Evolutionary conservation across 495 filamentous ascomycete species (phyloP), one percentile per base, ranked within the genome.

Genomic region (Hypomontagnella monticulosa): DNA sequence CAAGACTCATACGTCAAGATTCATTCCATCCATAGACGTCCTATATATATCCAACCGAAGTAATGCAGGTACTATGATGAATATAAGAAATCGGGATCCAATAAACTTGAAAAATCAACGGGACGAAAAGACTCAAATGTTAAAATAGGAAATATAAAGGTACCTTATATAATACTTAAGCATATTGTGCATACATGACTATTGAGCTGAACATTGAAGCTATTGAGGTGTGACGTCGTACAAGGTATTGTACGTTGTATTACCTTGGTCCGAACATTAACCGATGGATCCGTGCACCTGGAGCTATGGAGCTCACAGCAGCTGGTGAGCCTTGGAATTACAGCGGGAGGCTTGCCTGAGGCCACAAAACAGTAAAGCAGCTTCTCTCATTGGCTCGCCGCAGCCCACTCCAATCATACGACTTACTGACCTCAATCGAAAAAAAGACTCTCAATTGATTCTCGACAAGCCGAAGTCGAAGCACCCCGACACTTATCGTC

Each of bases 231-330:
- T 70, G 53, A 73, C 57, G 67, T 63, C 52, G 57, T 61, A 40
- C 20, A 55, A 54, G n/a, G 41, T 49, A 34, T 18, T 41, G 9
- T 16, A 18, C 1, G 7, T 34, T 27, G n/a, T 15, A 41, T 66
- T 57, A 60, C 65, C 62, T 69, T 69, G 65, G 69, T 71, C 71
- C 71, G 71, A 73, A 62, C 30, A 67, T 73, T 57, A 65, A 33
- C 71, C 71, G 71, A 51, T 11, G 19, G 23, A 15, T 8, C 41
- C 15, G 12, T 50, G 14, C 12, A 16, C 4, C 46, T 50, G 30
- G 47, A 73, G 57, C 64, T 67, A 57, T 49, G 48, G 59, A 64
- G 56, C 62, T 57, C 19, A 10, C 8, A 1, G 16, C 55, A 61
- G 51, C 57, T 57, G 61, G 61, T n/a, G 46, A 63, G 30, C 16